Base-by-base conservation (phyloP, 192 early-diverging fungal genomes). In the Helicostylum pulchrum region DNA sequence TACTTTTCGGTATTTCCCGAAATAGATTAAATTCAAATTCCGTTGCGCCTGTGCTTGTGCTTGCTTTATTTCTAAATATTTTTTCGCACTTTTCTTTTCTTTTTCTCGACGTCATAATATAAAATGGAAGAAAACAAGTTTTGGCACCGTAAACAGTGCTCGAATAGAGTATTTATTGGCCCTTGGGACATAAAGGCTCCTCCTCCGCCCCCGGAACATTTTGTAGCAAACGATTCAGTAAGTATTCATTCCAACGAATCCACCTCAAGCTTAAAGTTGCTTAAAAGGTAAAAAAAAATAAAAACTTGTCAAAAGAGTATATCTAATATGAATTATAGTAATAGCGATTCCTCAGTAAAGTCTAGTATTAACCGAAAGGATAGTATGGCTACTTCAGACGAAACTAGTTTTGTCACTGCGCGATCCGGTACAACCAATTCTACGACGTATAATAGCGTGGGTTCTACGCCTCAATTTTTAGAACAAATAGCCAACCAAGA, bases 141-240 rank as follows among this genome's bases (percentile, higher is more conserved):
- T 36, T 56, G 54, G 57, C 57, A 59, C 43, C 42, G 42, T 43
- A 50, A 20, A 39, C 21, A 62, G 11, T 63, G 68, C 15, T 42
- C 61, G 7, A 20, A 56, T 26, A 49, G 68, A 34, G 45, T 70
- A 12, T 39, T 70, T 14, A 64, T 70, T 19, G 68, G 68, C 19
- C 68, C 68, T 11, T 70, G 45, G 51, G 44, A 57, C 4, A 23
- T 30, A 19, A 62, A 68, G 43, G 11, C 44, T 30, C 53, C 56
- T 3, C 17, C 43, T 53, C 36, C 11, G 12, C 26, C 30, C 0
- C 47, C 26, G 52, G 34, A 43, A 17, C 19, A 4, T 10, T 21
- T 30, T 42, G 34, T 31, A 49, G n/a, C 20, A 34, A 26, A 62
- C 20, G 53, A 11, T 21, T 45, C 17, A 44, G 8, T n/a, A 59